Base-by-base conservation (phyloP, 1,139 yeast species). In the Candida sanyaensis region DNA sequence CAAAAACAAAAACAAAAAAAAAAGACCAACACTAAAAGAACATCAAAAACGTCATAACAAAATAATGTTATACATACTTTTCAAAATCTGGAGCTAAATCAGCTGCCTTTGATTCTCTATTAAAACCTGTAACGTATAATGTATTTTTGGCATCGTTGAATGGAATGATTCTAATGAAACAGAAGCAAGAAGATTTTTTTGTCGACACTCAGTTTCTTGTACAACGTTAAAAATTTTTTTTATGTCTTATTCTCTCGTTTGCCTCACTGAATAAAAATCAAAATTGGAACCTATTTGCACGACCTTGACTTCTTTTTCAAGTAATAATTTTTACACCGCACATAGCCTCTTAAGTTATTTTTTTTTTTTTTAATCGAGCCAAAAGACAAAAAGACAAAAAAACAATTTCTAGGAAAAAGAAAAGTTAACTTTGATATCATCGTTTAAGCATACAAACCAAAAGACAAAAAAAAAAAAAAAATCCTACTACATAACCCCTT, bases 51-150 rank as follows among this genome's bases (percentile, higher is more conserved):
- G n/a, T 34, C 10, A 32, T 31, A 17, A 17, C 21, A 13, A 31
- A 9, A 11, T 24, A 36, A 21, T 23, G 23, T 37, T 29, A 62
- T 64, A 78, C 85, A 64, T 77, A 84, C 87, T 77, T 75, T 67
- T 85, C 90, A 61, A 86, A 84, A 45, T 81, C 84, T 32, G 83
- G 81, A 9, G 89, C 90, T 55, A 86, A 73, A 52, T 81, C 86
- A 43, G 81, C 80, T 29, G 90, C 90, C 61, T 79, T 75, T 47
- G 83, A 71, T 38, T 79, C 88, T 52, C 73, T 76, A 41, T 74
- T 64, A 62, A 85, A 84, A 28, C 90, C 88, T 6, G 86, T 79
- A 40, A 83, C 86, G 60, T 82, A 82, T 49, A 83, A 70, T 26
- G 86, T 81, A 58, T 77, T 79, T 59, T 73, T 27, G 83, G 83